Base-by-base conservation (phyloP, 1,284 basidiomycete species). In the Malassezia vespertilionis region DNA sequence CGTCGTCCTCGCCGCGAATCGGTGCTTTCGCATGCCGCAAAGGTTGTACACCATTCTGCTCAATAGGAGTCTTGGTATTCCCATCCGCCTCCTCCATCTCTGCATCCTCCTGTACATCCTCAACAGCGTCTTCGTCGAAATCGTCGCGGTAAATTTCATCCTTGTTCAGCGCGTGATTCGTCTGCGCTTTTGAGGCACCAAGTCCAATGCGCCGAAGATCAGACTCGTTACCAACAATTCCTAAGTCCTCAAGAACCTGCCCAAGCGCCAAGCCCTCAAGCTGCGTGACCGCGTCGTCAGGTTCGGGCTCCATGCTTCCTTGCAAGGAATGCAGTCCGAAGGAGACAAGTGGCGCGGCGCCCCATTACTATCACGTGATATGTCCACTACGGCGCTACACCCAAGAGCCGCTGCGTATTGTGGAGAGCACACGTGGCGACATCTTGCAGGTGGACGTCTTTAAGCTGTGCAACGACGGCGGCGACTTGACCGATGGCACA, bases 401-500 rank as follows among this genome's bases (percentile, higher is more conserved):
- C 44, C 27, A 67, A 65, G 12, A 67, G 44, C 53, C 58, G 63
- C 15, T 44, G 31, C 2, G 60, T 56, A 38, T 68, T 68, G 30
- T 47, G 40, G 37, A 44, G 52, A 9, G 65, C 61, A 9, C 49
- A 52, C 14, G 45, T 23, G 8, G 77, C 76, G 0, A 89, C 72
- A 41, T 78, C 74, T 52, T 82, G 78, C 23, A 84, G 73, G 0
- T 77, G 54, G 4, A 79, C 63, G 1, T 74, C 76, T 32, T 79
- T 76, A 28, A 86, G 64, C 47, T 73, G 71, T 40, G 82, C 77
- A 8, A 88, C 74, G 40, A 86, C 79, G 77, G 82, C 85, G 8
- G 84, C 86, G 11, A 90, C 80, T 11, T 78, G 77, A 2, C 82
- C 83, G 30, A 85, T 78, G 3, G 80, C 75, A 15, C 74, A 77